Evolutionary conservation across 2,329 filamentous ascomycete genomes (phyloP), one percentile per base, ranked within the genome.

Genomic region (Fusarium subglutinans): DNA sequence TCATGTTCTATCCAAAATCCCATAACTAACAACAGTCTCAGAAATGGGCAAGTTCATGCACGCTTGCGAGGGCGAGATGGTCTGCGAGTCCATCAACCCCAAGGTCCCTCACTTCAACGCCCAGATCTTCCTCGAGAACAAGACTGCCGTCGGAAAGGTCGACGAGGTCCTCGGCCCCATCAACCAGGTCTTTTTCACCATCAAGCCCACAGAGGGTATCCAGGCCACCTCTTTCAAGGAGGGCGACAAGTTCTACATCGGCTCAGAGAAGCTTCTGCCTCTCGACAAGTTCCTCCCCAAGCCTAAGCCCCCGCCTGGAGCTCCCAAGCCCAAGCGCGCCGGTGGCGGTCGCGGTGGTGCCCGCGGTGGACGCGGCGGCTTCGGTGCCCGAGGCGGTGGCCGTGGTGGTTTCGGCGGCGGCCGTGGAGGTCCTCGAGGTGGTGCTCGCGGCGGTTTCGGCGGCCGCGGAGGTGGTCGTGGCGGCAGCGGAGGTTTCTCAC

Each of bases 71-170:
- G 96, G 96, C 83, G 96, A 99, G 85, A 96, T 99, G 89, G 93
- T 99, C 78, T 98, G 96, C 93, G 92, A 95, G 85, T 97, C 94
- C 77, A 92, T 93, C 85, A 98, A 98, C 88, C 87, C 93, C 79
- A 98, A 98, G 87, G 93, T 99, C 75, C 96, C 96, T 72, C 97
- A 97, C 87, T 99, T 99, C 92, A 98, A 98, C 88, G 96, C 96
- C 71, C 95, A 95, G 77, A 97, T 99, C 84, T 99, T 96, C 87
- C 92, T 98, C 80, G 96, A 98, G 89, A 99, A 98, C 89, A 99
- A 98, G 92, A 96, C 93, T 51, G 88, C 93, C 72, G 91, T 99
- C 83, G 96, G 96, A 84, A 98, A 98, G 86, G 93, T 99, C 82
- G 96, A 99, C 86, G 96, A 99, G 87, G 93, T 99, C 77, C 92